phyloP scores from a whole-genome alignment of 2,329 filamentous ascomycete species.

The Ceratocystis alfenasii region DNA sequence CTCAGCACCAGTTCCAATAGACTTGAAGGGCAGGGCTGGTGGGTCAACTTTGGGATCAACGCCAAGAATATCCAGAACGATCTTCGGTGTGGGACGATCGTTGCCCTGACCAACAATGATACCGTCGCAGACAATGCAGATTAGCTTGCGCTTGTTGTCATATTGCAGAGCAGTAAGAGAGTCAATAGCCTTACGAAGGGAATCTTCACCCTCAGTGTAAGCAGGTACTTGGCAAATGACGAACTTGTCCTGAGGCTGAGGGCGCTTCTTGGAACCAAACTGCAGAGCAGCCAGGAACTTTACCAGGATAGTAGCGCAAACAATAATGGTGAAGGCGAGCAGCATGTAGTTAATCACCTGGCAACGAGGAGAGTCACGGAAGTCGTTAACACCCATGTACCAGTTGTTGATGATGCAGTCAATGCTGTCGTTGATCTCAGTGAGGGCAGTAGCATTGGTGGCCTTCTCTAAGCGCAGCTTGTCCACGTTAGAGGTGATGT shows the following conservation, averaged over 20 bases:
- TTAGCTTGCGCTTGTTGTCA: constrained; percentile 95
- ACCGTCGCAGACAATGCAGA: constrained; percentile 92
- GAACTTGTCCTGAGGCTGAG: constrained; percentile 90
- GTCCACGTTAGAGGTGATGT: constrained; percentile 60
- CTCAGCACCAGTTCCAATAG: constrained; percentile 74
- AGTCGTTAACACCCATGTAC: constrained; percentile 73
- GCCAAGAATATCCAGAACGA: constrained; percentile 91
- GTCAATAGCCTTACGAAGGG: constrained; percentile 80
- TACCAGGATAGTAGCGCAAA: constrained; percentile 65
- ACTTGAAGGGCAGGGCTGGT: constrained; percentile 86
- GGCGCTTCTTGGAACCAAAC: constrained; percentile 81
- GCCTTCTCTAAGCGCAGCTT: constrained; percentile 37
- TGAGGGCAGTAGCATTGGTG: constrained; percentile 40
- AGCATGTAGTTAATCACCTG: constrained; percentile 86
- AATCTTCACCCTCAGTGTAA: constrained; percentile 96
- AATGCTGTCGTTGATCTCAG: constrained; percentile 51
- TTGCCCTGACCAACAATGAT: constrained; percentile 95
- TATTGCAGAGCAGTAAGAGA: constrained; percentile 90
- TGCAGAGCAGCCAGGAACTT: constrained; percentile 93
- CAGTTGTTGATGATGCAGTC: constrained; percentile 76
- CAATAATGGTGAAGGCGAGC: constrained; percentile 71
- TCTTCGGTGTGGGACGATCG: constrained; percentile 91
- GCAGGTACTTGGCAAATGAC: constrained; percentile 97
- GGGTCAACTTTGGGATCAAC: constrained; percentile 96
- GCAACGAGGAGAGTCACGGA: constrained; percentile 63